Base-by-base conservation (phyloP, 805 yeast genomes). In the Priceomyces haplophilus region DNA sequence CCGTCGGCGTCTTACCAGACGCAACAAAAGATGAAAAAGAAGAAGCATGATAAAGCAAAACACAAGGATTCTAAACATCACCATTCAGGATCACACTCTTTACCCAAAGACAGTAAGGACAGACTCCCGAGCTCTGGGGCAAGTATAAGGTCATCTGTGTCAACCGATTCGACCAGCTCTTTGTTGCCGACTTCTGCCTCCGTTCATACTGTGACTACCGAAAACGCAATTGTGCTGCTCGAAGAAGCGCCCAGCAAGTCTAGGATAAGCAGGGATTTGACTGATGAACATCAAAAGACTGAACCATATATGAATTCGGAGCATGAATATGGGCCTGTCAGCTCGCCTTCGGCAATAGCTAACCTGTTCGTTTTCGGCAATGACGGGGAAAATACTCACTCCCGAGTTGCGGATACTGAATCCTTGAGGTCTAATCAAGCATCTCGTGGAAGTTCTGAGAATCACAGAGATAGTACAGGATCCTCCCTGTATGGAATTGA, bases 1-100 rank as follows among this genome's bases (percentile, higher is more conserved):
- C 73, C 73, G 1, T 46, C 68, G 16, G 62, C 67, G 43, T 66
- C 64, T 58, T 69, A 64, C 45, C 75, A 69, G 50, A 67, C 68
- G 20, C 63, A 65, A 43, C 71, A 69, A 47, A 67, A 68, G 46
- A 40, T 67, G 32, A 57, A 60, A 10, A 47, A 47, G 31, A 52
- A 55, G 36, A 50, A 53, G 42, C 39, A 35, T 37, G 46, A 54
- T 45, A 37, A 42, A 41, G 19, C 44, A 40, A 40, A 43, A 32
- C 43, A 49, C 31, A 40, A 40, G 34, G 19, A 21, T 23, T 45
- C 20, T 43, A 49, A n/a, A 24, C 31, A 27, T 27, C 24, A 7
- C 8, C 24, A 21, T 21, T 21, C 24, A 7, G 18, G 17, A 8
- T 15, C 17, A 37, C 30, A 24, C n/a, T 27, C 31, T 12, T 27